These are phyloP conservation scores for Eimeria necatrix DNA, from an alignment of 169 alveolate genomes.

Conservation along the genomic window DNA sequence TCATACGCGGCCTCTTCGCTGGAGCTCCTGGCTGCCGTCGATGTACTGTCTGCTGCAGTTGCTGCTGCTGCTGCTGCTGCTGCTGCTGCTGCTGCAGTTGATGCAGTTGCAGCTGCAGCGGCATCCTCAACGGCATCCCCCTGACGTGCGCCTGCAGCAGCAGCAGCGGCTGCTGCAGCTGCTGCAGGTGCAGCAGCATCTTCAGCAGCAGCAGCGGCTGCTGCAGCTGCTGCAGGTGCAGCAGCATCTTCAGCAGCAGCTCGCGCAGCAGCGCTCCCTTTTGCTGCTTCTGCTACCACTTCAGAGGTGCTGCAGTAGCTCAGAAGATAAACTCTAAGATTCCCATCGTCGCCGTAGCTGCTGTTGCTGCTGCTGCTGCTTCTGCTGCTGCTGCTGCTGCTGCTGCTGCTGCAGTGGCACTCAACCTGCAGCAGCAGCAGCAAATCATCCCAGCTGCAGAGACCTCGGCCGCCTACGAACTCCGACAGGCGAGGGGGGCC, in stretches of 20 bases:
- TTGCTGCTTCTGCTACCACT: slow-evolving; percentile 43
- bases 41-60: not conserved
- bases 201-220: slow-evolving; percentile 5
- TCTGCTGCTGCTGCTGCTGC: slow-evolving; percentile 54
- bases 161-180: not conserved
- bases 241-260: not conserved
- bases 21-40: not conserved
- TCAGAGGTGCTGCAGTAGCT: not conserved
- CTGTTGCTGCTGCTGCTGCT: slow-evolving; percentile 40
- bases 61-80: slow-evolving; percentile 27
- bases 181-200: not conserved
- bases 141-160: not conserved
- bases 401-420: slow-evolving; percentile 69
- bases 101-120: not conserved
- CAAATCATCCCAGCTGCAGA: slow-evolving; percentile 61
- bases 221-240: not conserved
- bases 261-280: not conserved
- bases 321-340: not conserved
- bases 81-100: slow-evolving; percentile 11
- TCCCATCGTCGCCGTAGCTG: not conserved
- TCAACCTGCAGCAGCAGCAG: slow-evolving; percentile 70
- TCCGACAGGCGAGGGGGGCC: slow-evolving; percentile 33
- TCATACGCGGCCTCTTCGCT: not conserved
- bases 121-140: not conserved
- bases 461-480: slow-evolving; percentile 37